Evolutionary conservation across 257 asterid species (phyloP).

Genomic region (Solanum paucissectum): DNA sequence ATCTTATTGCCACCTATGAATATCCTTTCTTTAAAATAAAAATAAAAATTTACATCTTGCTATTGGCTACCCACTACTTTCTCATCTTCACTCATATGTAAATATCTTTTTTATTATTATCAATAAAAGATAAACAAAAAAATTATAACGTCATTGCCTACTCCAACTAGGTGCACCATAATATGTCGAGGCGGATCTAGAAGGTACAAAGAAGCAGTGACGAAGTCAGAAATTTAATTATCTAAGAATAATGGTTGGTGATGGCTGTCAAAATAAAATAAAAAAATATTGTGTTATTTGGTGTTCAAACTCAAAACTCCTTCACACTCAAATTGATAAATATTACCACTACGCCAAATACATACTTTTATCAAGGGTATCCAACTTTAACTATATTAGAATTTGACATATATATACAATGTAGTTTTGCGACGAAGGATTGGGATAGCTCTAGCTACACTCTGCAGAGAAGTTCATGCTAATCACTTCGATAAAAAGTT

Average conservation of each 20-base stretch:
- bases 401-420: no score
- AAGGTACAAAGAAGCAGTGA: fast-evolving
- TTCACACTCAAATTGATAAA: no score
- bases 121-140: not conserved
- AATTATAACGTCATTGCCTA: constrained; percentile 16
- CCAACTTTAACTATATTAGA: no score
- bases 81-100: constrained; percentile 4
- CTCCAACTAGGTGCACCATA: not conserved
- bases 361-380: no score
- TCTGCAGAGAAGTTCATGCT: not conserved
- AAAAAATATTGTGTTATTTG: no score
- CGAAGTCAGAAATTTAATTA: no score
- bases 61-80: constrained; percentile 25
- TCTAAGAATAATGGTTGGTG: no score
- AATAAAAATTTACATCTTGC: not conserved
- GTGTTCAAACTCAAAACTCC: no score
- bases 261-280: no score
- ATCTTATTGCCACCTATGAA: constrained; percentile 6
- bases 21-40: no score
- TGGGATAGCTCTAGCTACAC: not conserved
- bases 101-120: constrained; percentile 16
- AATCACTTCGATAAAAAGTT: not conserved
- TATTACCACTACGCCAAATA: no score
- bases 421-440: no score
- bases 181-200: not conserved